Evolutionary conservation across 768 basidiomycete genomes (phyloP), one percentile per base, ranked within the genome.

Genomic region (Asterophora parasitica): DNA sequence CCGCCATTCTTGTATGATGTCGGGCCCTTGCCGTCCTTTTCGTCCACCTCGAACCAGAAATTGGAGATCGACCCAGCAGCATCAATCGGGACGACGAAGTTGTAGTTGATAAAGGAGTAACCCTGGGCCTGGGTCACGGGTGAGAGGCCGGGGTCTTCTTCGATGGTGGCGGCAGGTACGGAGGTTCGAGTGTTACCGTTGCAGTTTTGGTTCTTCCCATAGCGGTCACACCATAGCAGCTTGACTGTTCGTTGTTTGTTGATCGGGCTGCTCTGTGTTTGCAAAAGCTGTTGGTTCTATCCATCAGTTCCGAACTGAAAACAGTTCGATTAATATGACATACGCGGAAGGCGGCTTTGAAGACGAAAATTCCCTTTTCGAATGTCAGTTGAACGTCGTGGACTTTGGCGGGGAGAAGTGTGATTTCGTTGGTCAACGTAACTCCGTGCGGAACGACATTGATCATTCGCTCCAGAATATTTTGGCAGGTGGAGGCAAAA

Each of bases 41-140:
- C 73, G 49, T 76, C 66, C 6, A 76, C 70, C 20, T 66, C 61
- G 56, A 78, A 78, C 74, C 74, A 76, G 58, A 76, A 76, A 28
- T 69, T 71, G 27, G 72, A 66, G 44, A 78, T 65, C n/a, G 74
- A 75, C 7, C 58, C 59, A 4, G 64, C 48, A 6, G 67, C 51
- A 54, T 70, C 58, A 48, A 76, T 64, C 2, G 69, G 69, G 4
- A 71, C 71, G n/a, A 71, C 57, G 50, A 73, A 75, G 45, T 70
- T 60, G 59, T 74, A 77, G 53, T 69, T 66, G 31, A 67, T 60
- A 42, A 72, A 70, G 48, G 50, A 65, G 42, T 61, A 63, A 4
- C 69, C 70, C 43, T 68, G 59, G 8, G 53, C 57, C 23, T 60
- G 49, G 11, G 72, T 63, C 12, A 73, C 57, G 11, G 71, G 68